Evolutionary conservation across 2,329 filamentous ascomycete genomes (phyloP).

Genomic region (Uncinocarpus reesii): DNA sequence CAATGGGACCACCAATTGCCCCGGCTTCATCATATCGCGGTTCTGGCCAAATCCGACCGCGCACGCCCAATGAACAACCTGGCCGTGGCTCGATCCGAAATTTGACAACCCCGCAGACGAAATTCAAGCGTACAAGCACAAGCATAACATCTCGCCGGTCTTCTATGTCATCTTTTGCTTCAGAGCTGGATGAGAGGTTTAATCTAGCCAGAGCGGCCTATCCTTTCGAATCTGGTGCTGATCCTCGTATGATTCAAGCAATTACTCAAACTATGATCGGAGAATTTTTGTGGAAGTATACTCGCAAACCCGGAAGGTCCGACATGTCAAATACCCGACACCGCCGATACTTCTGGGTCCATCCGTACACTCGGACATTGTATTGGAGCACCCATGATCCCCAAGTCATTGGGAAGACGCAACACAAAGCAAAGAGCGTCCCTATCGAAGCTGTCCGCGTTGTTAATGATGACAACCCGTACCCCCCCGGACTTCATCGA

Average conservation of each 20-base stretch:
- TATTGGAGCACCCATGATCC: slow-evolving; percentile 96
- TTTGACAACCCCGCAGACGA: slow-evolving; percentile 50
- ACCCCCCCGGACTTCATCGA: slow-evolving; percentile 84
- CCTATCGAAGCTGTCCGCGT: slow-evolving; percentile 87
- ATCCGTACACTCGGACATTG: slow-evolving; percentile 88
- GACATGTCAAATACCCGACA: slow-evolving; percentile 80
- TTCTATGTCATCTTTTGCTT: slow-evolving; percentile 89
- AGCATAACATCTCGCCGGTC: slow-evolving; percentile 55
- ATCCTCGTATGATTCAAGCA: slow-evolving; percentile 96
- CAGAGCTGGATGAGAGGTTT: slow-evolving; percentile 85
- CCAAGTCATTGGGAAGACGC: slow-evolving; percentile 61
- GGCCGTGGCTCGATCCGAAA: slow-evolving; percentile 37
- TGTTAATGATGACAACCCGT: slow-evolving; percentile 86
- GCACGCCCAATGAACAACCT: slow-evolving; percentile 49
- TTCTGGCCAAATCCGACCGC: slow-evolving; percentile 43
- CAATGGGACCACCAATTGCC: slow-evolving; percentile 76
- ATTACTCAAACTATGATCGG: slow-evolving; percentile 99
- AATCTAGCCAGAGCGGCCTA: slow-evolving; percentile 54
- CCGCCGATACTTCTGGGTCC: slow-evolving; percentile 96
- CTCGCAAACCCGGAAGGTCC: slow-evolving; percentile 79
- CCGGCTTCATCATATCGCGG: slow-evolving; percentile 63
- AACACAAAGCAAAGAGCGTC: slow-evolving; percentile 78
- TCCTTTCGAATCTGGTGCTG: slow-evolving; percentile 62
- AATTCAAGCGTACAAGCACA: slow-evolving; percentile 31
- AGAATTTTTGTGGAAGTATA: slow-evolving; percentile 98